Base-by-base conservation (phyloP, 116 monocot species). In the Papilionanthe hybrid region DNA sequence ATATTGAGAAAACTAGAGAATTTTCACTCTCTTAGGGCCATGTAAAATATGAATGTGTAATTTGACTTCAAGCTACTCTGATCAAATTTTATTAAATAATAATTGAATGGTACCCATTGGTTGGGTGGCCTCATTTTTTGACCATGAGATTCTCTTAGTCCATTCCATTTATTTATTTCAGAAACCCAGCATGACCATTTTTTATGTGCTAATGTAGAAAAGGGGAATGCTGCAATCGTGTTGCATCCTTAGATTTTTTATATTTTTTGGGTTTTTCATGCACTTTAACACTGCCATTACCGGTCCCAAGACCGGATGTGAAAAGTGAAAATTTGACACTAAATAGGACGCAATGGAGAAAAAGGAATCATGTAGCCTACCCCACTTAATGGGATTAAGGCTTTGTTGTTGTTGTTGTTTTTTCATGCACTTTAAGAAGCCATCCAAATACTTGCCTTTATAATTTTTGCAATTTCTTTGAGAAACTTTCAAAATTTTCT, bases 341-440 rank as follows among this genome's bases (percentile, higher is more conserved):
- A 3, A 22, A 1, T 67, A 29, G 67, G 28, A 11, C 67, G 29
- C n/a, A 0, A 25, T 6, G 12, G n/a, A 0, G 29, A 67, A 67
- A 67, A 9, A 0, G 28, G 12, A 67, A 94, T 57, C 80, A 71
- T 75, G 23, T 85, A 43, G 90, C n/a, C n/a, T n/a, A n/a, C n/a
- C n/a, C n/a, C n/a, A n/a, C n/a, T n/a, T n/a, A n/a, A n/a, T n/a
- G n/a, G n/a, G n/a, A n/a, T n/a, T n/a, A n/a, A n/a, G n/a, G n/a
- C n/a, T n/a, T n/a, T n/a, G n/a, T n/a, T n/a, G n/a, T n/a, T n/a
- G n/a, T n/a, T n/a, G n/a, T n/a, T n/a, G n/a, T n/a, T n/a, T n/a
- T n/a, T n/a, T n/a, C n/a, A n/a, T n/a, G n/a, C 53, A 17, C 53
- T 53, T 53, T 53, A 65, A 65, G 22, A 25, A 7, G 9, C 8